Conservation (phyloP, 768 basidiomycete species). For the Boletus tomentosulus region DNA sequence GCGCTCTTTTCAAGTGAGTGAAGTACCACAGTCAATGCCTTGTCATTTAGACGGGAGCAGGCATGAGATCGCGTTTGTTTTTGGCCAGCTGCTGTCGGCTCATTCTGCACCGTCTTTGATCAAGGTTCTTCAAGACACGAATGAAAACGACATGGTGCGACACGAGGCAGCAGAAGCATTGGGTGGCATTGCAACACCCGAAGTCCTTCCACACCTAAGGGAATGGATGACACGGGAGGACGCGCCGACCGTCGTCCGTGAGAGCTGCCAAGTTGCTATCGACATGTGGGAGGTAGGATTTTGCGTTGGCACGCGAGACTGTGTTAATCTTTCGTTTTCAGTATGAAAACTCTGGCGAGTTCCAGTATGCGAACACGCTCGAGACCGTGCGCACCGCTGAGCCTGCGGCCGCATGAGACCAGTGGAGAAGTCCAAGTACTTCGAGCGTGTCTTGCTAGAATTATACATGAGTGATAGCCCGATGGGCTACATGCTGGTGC, state of each 20-base stretch:
- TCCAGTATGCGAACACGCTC: conserved; percentile 69
- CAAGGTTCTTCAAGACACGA: conserved; percentile 61
- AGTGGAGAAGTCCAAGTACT: background rate
- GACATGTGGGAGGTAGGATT: conserved; percentile 91
- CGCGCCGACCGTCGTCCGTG: conserved; percentile 84
- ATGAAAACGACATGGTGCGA: conserved; percentile 94
- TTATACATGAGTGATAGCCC: background rate
- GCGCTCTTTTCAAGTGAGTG: conserved; percentile 87
- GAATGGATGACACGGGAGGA: conserved; percentile 80
- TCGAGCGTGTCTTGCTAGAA: background rate
- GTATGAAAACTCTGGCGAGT: conserved; percentile 79
- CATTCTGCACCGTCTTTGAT: conserved; percentile 86
- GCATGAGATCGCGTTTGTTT: conserved; percentile 98
- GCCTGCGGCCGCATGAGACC: conserved; percentile 13
- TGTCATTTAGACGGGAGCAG: conserved; percentile 36
- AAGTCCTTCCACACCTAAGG: conserved; percentile 80
- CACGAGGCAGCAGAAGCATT: conserved; percentile 98
- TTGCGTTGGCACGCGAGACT: background rate
- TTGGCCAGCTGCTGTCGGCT: conserved; percentile 88
- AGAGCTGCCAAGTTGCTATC: conserved; percentile 94
- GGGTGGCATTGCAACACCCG: conserved; percentile 93
- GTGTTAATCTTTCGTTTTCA: conserved; percentile 24
- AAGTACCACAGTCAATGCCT: background rate
- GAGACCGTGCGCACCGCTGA: conserved; percentile 16
- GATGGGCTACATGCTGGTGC: too few species aligned